These are phyloP conservation scores for Ophiostoma sp. DNA, from an alignment of 2,329 filamentous ascomycete species.

Conservation along the genomic window DNA sequence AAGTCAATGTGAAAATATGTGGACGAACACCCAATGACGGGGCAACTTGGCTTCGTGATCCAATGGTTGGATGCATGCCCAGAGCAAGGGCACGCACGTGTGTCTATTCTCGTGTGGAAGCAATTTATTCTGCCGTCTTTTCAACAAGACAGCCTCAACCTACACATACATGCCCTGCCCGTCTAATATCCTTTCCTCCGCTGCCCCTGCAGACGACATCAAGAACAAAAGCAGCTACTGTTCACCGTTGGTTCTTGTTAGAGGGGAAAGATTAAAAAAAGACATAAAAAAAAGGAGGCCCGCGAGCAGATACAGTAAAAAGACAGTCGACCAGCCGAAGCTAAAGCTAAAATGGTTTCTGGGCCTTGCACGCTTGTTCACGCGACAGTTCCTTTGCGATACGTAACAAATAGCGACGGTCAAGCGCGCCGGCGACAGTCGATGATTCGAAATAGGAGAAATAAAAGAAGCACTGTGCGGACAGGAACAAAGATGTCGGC, in stretches of 20 bases:
- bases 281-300: neutral
- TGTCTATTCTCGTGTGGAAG: neutral
- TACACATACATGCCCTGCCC: neutral
- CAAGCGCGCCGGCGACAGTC: neutral
- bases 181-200: slow-evolving; percentile 1
- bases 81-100: neutral
- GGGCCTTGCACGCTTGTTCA: neutral
- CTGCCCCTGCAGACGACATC: neutral
- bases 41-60: neutral
- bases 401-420: neutral
- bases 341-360: slow-evolving; percentile 12
- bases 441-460: neutral
- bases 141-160: neutral
- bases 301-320: neutral
- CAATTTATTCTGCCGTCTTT: slow-evolving; percentile 4
- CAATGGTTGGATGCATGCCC: neutral
- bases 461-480: neutral
- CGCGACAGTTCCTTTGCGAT: neutral
- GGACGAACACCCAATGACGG: slow-evolving; percentile 7
- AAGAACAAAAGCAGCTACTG: neutral
- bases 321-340: neutral
- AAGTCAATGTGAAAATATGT: neutral
- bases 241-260: neutral
- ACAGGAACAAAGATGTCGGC: neutral
- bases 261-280: neutral